Evolutionary conservation across 495 filamentous ascomycete genomes (phyloP), one percentile per base, ranked within the genome.

Genomic region (Podospora comata): DNA sequence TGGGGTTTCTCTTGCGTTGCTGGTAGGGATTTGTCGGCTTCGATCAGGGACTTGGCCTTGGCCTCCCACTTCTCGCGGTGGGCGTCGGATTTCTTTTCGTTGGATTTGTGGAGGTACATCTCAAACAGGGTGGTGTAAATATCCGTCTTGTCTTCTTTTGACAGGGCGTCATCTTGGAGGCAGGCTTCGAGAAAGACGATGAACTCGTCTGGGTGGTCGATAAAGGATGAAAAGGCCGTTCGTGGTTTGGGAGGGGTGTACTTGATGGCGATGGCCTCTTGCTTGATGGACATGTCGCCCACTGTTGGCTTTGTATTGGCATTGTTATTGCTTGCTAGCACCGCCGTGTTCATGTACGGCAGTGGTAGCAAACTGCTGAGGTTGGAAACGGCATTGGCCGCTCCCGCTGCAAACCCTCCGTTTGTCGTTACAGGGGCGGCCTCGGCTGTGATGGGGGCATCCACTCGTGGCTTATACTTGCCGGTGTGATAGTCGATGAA

Each of bases 91-190:
- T 87, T 90, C 72, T 88, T 89, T n/a, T 87, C 83, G 71, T 86
- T 90, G 55, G 93, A 91, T 65, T 91, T 92, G 72, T 97, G 91
- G 23, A 99, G 83, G 76, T 97, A 99, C 88, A 98, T 97, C 75
- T 99, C 95, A 75, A 99, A 98, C 32, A 99, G 79, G 0, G 95
- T 97, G 1, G 95, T 98, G 77, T 94, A 94, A 55, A 99, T 87
- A 77, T 98, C 96, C 6, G 87, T 83, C 71, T 88, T 90, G 71
- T 97, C 91, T 13, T 78, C 73, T 62, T 91, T 81, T 27, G 85
- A 87, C 4, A 95, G 78, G 26, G 86, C 79, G 6, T 89, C 84
- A 69, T 90, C 85, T 67, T 87, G 84, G 6, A 91, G 86, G 64
- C 89, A 94, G 26, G 91, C 91, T 80, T 99, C 95, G 1, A 99